These are phyloP conservation scores for Sporothrix luriei DNA, from an alignment of 2,329 filamentous ascomycete genomes.

Conservation along the genomic window DNA sequence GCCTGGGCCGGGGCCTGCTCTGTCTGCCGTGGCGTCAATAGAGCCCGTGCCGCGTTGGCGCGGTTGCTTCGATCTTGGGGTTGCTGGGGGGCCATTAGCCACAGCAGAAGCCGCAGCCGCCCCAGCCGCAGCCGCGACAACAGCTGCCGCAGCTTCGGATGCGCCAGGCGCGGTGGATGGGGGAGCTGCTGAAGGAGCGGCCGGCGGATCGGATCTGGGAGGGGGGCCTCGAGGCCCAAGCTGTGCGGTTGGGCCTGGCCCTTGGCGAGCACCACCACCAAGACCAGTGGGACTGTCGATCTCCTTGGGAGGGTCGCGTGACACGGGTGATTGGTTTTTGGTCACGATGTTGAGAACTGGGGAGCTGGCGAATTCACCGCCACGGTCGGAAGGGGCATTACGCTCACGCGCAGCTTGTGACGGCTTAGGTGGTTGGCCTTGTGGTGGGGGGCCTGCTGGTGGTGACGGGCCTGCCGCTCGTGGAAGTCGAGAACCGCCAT, in stretches of 20 bases:
- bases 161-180: constrained; percentile 26
- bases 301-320: constrained; percentile 47
- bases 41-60: constrained; percentile 65
- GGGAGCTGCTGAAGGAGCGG: constrained; percentile 11
- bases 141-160: constrained; percentile 22
- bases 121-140: constrained; percentile 30
- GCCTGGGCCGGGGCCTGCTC: constrained; percentile 36
- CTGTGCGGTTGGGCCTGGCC: constrained; percentile 41
- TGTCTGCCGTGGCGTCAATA: constrained; percentile 68
- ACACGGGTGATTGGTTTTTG: constrained; percentile 49
- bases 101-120: constrained; percentile 33
- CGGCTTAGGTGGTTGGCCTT: constrained; percentile 58
- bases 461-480: constrained; percentile 45
- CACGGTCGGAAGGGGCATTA: constrained; percentile 55
- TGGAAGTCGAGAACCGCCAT: constrained; percentile 46
- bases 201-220: constrained; percentile 44
- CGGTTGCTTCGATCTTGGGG: constrained; percentile 47
- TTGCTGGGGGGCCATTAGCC: constrained; percentile 19
- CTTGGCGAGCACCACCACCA: constrained; percentile 58
- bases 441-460: constrained; percentile 57
- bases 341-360: constrained; percentile 41
- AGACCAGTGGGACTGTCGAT: constrained; percentile 58
- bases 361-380: constrained; percentile 44
- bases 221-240: constrained; percentile 42
- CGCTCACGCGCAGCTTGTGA: constrained; percentile 49